Percentiles rank a stretch among this genome's conserved stretches.
Conservation (phyloP, 139 green algal species). For the Ettlia oleoabundans region DNA sequence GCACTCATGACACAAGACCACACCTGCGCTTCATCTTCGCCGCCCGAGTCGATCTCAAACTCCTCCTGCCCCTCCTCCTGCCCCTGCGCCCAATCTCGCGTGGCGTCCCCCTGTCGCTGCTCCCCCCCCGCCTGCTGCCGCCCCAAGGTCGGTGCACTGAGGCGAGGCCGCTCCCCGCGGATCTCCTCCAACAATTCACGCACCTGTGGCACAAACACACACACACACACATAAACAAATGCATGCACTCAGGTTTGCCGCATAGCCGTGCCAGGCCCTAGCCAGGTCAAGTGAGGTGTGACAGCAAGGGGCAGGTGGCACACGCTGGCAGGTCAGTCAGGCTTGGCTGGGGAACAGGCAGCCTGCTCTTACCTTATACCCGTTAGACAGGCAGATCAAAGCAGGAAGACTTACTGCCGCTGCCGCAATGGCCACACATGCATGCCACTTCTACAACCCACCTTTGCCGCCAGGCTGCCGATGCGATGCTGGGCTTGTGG, state of each 20-base stretch:
- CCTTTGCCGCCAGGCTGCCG: constrained; percentile 36
- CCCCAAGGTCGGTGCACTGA: not conserved
- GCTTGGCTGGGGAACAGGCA: too few relatives aligned
- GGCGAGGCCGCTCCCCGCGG: not conserved
- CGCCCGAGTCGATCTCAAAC: constrained; percentile 38
- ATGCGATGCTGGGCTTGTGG: constrained; percentile 18
- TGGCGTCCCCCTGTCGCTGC: not conserved
- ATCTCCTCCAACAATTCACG: constrained; percentile 37
- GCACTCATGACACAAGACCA: constrained; percentile 32
- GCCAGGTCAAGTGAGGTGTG: too few relatives aligned
- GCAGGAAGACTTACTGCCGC: too few relatives aligned
- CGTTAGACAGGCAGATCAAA: too few relatives aligned
- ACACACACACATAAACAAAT: too few relatives aligned
- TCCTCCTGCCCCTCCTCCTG: constrained; percentile 35
- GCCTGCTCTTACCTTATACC: too few relatives aligned
- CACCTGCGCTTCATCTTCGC: constrained; percentile 28
- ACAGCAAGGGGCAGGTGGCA: too few relatives aligned
- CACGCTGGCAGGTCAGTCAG: too few relatives aligned
- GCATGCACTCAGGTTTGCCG: too few relatives aligned
- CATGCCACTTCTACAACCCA: too few relatives aligned
- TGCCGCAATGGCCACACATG: too few relatives aligned
- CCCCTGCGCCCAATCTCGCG: constrained; percentile 25
- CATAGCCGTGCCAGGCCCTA: too few relatives aligned
- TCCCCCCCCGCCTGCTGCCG: not conserved
- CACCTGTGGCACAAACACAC: constrained; percentile 12